Percentiles rank a stretch among this genome's conserved stretches.
Evolutionary conservation across 2,329 filamentous ascomycete genomes (phyloP).

Genomic region (Fusarium sp.): DNA sequence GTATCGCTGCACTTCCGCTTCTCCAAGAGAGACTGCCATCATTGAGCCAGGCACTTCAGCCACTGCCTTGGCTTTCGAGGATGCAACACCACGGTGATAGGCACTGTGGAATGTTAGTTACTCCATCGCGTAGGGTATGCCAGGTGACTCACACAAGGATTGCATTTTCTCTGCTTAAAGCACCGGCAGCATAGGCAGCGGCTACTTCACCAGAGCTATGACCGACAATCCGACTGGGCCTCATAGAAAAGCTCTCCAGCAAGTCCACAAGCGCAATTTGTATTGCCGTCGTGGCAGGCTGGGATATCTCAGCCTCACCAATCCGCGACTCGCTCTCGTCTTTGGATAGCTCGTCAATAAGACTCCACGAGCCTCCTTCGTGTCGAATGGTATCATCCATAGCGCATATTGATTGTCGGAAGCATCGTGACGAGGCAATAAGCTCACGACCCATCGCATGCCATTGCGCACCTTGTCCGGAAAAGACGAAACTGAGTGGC

Average conservation of each 20-base stretch:
- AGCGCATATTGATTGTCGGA: background rate
- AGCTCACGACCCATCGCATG: slow-evolving; percentile 4
- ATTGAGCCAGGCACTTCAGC: background rate
- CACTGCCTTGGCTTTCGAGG: background rate
- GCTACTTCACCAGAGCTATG: slow-evolving; percentile 13
- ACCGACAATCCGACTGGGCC: background rate
- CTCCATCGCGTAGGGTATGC: rapidly evolving
- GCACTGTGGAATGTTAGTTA: background rate
- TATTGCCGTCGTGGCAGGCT: slow-evolving; percentile 5
- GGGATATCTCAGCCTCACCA: background rate
- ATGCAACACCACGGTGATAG: slow-evolving; percentile 1
- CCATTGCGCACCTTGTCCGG: slow-evolving; percentile 8
- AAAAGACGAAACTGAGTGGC: slow-evolving; percentile 3
- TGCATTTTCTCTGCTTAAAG: background rate
- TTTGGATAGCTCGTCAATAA: background rate
- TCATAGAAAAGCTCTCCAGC: background rate
- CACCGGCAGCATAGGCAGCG: slow-evolving; percentile 5
- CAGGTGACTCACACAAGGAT: slow-evolving; percentile 3
- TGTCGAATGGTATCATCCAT: background rate
- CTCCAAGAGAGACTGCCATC: slow-evolving; percentile 9
- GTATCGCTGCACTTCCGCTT: slow-evolving; percentile 1
- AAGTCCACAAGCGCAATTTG: slow-evolving; percentile 8
- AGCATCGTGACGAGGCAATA: background rate
- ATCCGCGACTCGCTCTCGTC: background rate
- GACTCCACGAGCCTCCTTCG: background rate